phyloP scores from a whole-genome alignment of 208 protist species.

The Borovskyia barvae region DNA sequence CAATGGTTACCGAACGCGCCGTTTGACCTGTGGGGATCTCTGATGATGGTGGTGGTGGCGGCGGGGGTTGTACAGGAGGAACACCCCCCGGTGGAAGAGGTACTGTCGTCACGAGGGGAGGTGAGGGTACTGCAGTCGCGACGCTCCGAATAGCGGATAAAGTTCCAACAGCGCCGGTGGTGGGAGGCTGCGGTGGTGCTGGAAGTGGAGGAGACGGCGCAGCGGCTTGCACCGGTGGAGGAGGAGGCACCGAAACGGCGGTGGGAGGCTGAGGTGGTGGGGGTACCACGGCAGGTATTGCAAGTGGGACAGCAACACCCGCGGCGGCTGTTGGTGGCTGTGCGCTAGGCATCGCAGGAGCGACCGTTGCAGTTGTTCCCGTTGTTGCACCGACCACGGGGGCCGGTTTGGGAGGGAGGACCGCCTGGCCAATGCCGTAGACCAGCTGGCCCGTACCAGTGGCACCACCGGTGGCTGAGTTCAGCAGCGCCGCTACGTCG shows the following conservation, averaged over 20 bases:
- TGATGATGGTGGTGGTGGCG: slow-evolving; percentile 1
- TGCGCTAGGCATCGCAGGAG: not conserved
- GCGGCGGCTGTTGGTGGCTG: not conserved
- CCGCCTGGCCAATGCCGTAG: slow-evolving; percentile 27
- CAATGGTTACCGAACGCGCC: no score
- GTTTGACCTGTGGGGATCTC: no score
- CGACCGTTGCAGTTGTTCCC: not conserved
- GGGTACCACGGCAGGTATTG: not conserved
- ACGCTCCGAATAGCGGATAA: not conserved
- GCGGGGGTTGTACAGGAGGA: not conserved
- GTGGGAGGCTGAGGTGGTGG: not conserved
- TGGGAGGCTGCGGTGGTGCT: not conserved
- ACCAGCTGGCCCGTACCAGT: not conserved
- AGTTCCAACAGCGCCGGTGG: not conserved
- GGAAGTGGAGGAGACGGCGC: slow-evolving; percentile 1
- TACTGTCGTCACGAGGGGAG: not conserved
- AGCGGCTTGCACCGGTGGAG: not conserved
- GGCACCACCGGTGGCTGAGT: not conserved
- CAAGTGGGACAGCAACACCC: slow-evolving; percentile 1
- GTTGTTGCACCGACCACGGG: not conserved
- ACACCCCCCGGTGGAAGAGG: not conserved
- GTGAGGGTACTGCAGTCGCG: not conserved
- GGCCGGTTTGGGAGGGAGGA: not conserved
- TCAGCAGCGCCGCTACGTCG: slow-evolving; percentile 11
- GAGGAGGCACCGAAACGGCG: not conserved